Conservation (phyloP, 495 filamentous ascomycete species). For the Neurospora sp. region DNA sequence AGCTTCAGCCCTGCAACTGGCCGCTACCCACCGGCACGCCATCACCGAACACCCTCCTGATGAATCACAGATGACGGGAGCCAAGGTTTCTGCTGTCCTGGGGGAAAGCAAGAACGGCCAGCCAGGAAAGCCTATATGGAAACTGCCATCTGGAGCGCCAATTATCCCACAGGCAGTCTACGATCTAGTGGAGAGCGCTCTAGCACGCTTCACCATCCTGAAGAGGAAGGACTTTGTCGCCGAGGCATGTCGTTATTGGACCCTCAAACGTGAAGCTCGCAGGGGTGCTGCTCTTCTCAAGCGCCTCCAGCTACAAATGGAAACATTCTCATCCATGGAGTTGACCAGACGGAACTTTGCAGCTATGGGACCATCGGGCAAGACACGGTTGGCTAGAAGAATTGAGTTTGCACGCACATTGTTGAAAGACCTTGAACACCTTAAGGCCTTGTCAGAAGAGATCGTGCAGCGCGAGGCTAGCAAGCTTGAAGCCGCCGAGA, state of each 20-base stretch:
- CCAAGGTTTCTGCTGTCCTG: constrained; percentile 45
- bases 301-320: constrained; percentile 84
- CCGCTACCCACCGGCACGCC: constrained; percentile 51
- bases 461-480: constrained; percentile 61
- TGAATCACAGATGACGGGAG: constrained; percentile 46
- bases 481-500: constrained; percentile 66
- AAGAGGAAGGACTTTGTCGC: constrained; percentile 86
- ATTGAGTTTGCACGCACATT: constrained; percentile 80
- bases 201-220: constrained; percentile 69
- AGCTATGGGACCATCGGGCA: constrained; percentile 77
- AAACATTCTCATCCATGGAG: constrained; percentile 93
- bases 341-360: constrained; percentile 88
- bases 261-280: constrained; percentile 85
- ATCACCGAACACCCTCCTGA: constrained; percentile 48
- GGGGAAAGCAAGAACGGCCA: constrained; percentile 65
- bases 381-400: constrained; percentile 63
- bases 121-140: constrained; percentile 70
- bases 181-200: constrained; percentile 66
- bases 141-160: constrained; percentile 87
- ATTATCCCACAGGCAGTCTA: constrained; percentile 83
- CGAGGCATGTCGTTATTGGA: constrained; percentile 96
- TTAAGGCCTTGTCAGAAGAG: constrained; percentile 56
- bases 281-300: constrained; percentile 87
- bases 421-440: constrained; percentile 61
- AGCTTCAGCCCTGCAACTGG: constrained; percentile 70